Evolutionary conservation across 2,329 filamentous ascomycete genomes (phyloP).

Genomic region (Venturia aucupariae): DNA sequence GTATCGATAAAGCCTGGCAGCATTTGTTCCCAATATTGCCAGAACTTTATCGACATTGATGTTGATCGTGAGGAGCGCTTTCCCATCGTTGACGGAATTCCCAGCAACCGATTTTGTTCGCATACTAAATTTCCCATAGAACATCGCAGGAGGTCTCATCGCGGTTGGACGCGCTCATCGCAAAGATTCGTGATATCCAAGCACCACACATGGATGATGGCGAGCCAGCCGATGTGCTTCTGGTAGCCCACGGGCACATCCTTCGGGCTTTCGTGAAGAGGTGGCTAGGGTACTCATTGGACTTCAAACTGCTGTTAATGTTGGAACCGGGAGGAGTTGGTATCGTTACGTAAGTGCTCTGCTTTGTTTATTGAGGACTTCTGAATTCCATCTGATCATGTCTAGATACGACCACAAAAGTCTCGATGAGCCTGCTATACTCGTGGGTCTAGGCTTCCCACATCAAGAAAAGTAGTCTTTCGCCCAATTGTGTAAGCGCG

Average conservation of each 20-base stretch:
- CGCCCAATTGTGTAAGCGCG: background rate
- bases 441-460: conserved; percentile 25
- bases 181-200: conserved; percentile 33
- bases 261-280: conserved; percentile 39
- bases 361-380: background rate
- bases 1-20: background rate
- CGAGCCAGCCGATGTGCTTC: conserved; percentile 29
- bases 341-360: conserved; percentile 10
- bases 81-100: no score
- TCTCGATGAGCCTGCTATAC: conserved; percentile 31
- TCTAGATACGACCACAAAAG: conserved; percentile 30
- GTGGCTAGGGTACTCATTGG: conserved; percentile 36
- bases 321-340: conserved; percentile 10
- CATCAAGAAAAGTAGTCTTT: background rate
- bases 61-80: background rate
- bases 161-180: conserved; percentile 35
- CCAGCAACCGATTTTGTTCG: no score
- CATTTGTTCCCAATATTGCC: background rate
- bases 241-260: conserved; percentile 35
- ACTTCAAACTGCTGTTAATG: conserved; percentile 30
- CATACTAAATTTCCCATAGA: conserved; percentile 16
- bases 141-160: conserved; percentile 30
- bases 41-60: background rate
- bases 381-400: background rate
- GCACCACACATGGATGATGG: conserved; percentile 32